phyloP scores from a whole-genome alignment of 768 basidiomycete species.

The Boletus patriciae region DNA sequence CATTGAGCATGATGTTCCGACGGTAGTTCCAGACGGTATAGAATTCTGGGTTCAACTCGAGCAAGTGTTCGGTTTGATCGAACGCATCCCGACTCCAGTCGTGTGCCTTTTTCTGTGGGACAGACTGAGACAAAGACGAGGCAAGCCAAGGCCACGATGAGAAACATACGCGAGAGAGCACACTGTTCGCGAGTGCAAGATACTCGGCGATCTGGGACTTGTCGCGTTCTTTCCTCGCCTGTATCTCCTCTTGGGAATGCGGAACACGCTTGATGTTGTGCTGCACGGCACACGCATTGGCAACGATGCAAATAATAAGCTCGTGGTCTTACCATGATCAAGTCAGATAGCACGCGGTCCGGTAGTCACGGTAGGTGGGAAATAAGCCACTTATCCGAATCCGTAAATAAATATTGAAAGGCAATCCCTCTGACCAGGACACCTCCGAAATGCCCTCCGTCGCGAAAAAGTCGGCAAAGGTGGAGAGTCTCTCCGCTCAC shows the following conservation, averaged over 20 bases:
- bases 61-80: conserved; percentile 69
- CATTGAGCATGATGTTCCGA: conserved; percentile 70
- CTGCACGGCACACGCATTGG: conserved; percentile 36
- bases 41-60: conserved; percentile 90
- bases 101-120: conserved; percentile 59
- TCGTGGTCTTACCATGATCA: conserved; percentile 28
- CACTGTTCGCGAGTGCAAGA: conserved; percentile 58
- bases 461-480: conserved; percentile 45
- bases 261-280: conserved; percentile 68
- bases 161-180: conserved; percentile 60
- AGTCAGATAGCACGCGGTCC: neutral
- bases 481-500: conserved; percentile 52
- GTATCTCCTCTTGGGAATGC: conserved; percentile 59
- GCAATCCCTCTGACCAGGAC: neutral
- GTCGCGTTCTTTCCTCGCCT: conserved; percentile 69
- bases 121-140: neutral
- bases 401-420: conserved; percentile 7
- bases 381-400: conserved; percentile 6
- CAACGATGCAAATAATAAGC: neutral
- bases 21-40: conserved; percentile 98
- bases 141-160: neutral
- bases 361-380: neutral
- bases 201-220: conserved; percentile 76
- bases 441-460: conserved; percentile 54
- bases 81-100: conserved; percentile 79